Base-by-base conservation (phyloP, 768 basidiomycete genomes). In the Boletus rex-veris region DNA sequence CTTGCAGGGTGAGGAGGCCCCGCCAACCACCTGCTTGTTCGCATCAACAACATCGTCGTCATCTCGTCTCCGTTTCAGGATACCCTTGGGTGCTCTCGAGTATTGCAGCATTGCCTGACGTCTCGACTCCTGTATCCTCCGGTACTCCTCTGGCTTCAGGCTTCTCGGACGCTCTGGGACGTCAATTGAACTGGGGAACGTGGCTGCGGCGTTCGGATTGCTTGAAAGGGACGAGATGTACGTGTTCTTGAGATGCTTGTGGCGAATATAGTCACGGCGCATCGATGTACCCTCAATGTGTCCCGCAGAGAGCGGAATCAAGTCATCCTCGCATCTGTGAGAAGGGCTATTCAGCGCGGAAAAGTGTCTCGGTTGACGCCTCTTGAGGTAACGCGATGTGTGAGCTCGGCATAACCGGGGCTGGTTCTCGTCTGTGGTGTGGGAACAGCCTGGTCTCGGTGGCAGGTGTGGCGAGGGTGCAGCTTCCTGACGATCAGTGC, bases 171-270 rank as follows among this genome's bases (percentile, higher is more conserved):
- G 53, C 41, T 62, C 61, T 3, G 58, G 60, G 7, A 11, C 46
- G 15, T 63, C 63, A 7, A 62, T 48, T 42, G 55, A 58, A 28
- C 45, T 53, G 12, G 67, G 67, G 24, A 58, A 58, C 4, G 49
- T 30, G 39, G 37, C 43, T 12, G 45, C 42, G 0, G 45, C 15
- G 12, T 28, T 53, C 15, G 67, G 62, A 43, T 55, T 38, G 18
- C 45, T 50, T 9, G 58, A 59, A 41, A 61, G 62, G 21, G 59
- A 58, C 24, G 66, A 70, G 21, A 70, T 70, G 37, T 58, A 57
- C 14, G 58, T 52, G 41, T 72, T 69, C 52, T 68, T 70, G 54
- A 62, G n/a, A 15, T 68, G 58, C 31, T 47, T 71, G 7, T 69
- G 55, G 10, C 52, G 66, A 38, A 68, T 55, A 48, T 66, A 66